These are phyloP conservation scores for Panaeolus cyanescens DNA, from an alignment of 768 basidiomycete genomes.

Conservation along the genomic window DNA sequence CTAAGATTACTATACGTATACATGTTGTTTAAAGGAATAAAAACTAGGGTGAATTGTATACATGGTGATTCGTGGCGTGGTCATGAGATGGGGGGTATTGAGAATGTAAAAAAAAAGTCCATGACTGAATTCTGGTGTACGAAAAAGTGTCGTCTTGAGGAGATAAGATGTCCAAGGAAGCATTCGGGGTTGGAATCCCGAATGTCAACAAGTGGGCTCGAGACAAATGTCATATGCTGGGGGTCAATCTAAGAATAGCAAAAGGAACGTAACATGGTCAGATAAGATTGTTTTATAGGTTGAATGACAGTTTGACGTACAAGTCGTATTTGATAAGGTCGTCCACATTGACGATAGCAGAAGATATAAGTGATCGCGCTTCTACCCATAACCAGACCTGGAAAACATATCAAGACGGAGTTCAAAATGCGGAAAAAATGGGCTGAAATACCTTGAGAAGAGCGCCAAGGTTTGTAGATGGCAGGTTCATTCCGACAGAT, in stretches of 20 bases:
- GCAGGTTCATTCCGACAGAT: constrained; percentile 55
- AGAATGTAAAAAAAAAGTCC: background rate
- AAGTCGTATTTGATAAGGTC: constrained; percentile 85
- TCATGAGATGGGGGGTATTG: background rate
- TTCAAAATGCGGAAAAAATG: background rate
- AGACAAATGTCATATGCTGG: constrained; percentile 7
- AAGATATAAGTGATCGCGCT: constrained; percentile 82
- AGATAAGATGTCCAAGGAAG: too few species aligned
- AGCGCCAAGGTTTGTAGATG: constrained; percentile 74
- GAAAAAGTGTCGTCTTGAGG: background rate
- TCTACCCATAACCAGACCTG: constrained; percentile 95
- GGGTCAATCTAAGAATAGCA: constrained; percentile 5
- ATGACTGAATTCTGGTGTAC: background rate
- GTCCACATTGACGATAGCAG: constrained; percentile 80
- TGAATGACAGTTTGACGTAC: constrained; percentile 43
- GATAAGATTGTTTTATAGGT: background rate
- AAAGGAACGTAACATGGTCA: background rate
- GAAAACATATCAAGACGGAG: constrained; percentile 4
- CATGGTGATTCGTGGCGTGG: background rate
- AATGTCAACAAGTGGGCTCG: background rate
- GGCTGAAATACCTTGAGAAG: constrained; percentile 75
- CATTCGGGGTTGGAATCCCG: too few species aligned
- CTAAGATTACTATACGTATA: background rate
- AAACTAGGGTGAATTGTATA: background rate
- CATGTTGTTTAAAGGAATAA: background rate